phyloP scores from a whole-genome alignment of 2,329 filamentous ascomycete genomes.

The Fusarium sp. region DNA sequence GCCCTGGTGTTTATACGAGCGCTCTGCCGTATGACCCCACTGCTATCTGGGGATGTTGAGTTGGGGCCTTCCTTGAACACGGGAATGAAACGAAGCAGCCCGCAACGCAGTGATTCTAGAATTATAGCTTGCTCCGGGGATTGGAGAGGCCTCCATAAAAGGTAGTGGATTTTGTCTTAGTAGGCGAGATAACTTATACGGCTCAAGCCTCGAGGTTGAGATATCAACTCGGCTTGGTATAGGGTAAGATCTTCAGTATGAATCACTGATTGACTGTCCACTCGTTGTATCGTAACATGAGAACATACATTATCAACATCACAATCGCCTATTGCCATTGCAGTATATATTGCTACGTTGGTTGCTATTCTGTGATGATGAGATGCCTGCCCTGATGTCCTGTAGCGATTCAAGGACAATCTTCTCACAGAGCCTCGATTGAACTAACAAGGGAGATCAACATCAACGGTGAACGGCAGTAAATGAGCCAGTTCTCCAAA shows the following conservation, averaged over 20 bases:
- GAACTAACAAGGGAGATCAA: not conserved
- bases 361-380: not conserved
- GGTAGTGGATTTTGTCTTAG: not conserved
- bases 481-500: not conserved
- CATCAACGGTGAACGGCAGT: not conserved
- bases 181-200: not conserved
- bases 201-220: not conserved
- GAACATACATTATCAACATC: not conserved
- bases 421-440: not conserved
- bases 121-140: not conserved
- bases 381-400: not conserved
- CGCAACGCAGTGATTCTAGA: not conserved
- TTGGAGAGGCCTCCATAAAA: conserved; percentile 2
- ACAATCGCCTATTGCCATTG: not conserved
- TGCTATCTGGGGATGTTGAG: not conserved
- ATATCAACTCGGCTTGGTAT: not conserved
- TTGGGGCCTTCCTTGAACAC: not conserved
- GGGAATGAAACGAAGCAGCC: not conserved
- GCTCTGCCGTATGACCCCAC: not conserved
- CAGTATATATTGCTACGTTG: not conserved
- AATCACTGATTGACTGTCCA: not conserved
- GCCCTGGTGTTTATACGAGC: conserved; percentile 14
- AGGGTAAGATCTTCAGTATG: not conserved
- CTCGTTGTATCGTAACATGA: not conserved
- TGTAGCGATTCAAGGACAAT: not conserved